Percentiles rank a stretch among this genome's conserved stretches.
Conservation (phyloP, 108 stramenopile species). For the Pinguiococcus pyrenoidosus region DNA sequence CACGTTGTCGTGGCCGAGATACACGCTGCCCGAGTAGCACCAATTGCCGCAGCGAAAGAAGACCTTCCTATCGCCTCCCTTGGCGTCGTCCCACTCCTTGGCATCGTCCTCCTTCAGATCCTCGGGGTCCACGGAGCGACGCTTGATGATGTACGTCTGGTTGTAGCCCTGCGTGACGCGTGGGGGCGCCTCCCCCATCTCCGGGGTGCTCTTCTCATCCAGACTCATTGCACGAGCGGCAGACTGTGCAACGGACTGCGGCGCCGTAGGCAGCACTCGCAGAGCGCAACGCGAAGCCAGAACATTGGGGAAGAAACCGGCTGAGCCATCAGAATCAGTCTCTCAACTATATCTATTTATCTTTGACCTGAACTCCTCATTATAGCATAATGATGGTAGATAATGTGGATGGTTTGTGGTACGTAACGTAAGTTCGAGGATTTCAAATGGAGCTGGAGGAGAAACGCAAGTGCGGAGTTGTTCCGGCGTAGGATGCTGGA, state of each 20-base stretch:
- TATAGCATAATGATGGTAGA: no score
- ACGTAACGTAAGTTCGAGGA: no score
- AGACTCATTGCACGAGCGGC: neutral
- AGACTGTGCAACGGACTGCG: slow-evolving; percentile 4
- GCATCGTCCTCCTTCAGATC: slow-evolving; percentile 15
- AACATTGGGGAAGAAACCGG: no score
- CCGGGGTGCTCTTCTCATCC: neutral
- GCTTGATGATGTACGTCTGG: slow-evolving; percentile 27
- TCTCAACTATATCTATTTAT: no score
- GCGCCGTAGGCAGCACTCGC: no score
- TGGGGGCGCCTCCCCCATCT: slow-evolving; percentile 11
- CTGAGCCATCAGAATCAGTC: no score
- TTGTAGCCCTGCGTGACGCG: slow-evolving; percentile 23
- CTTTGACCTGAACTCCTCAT: no score
- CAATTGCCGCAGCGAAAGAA: slow-evolving; percentile 58
- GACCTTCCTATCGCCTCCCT: slow-evolving; percentile 10
- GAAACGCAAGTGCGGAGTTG: no score
- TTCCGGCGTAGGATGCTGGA: no score
- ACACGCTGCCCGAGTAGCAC: slow-evolving; percentile 49
- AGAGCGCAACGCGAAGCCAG: no score
- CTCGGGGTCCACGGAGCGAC: slow-evolving; percentile 10
- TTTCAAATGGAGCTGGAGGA: no score
- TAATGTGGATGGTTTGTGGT: no score
- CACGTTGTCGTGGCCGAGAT: slow-evolving; percentile 19
- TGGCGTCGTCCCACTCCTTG: neutral